Evolutionary conservation across 257 asterid species (phyloP), one percentile per base, ranked within the genome.

Genomic region (Gentiana macrophylla): DNA sequence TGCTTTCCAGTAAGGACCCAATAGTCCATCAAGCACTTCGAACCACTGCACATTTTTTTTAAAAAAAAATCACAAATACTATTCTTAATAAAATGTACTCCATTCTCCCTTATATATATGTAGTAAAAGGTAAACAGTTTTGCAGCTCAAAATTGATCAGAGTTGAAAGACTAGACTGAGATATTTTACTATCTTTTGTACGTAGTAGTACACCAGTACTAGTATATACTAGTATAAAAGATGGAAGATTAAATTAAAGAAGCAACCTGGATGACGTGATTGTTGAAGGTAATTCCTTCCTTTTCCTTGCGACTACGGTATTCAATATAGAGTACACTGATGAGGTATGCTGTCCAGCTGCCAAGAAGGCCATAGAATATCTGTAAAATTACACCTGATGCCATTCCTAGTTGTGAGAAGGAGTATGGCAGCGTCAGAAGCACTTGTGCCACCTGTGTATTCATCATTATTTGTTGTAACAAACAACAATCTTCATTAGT

Each of bases 271-370:
- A 87, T 87, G 53, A 87, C 90, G 59, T 87, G 96, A 73, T 87
- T 87, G 56, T 80, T 82, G 93, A 84, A 87, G 83, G 81, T 84
- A 56, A 73, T 83, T 36, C 79, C 80, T 73, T 87, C 94, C 49
- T 84, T 87, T 51, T 87, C 96, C 79, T 88, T 88, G 7, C 94
- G 65, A 52, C 83, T 77, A 32, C 96, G 72, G 72, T 84, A 87
- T 69, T 87, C 96, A 12, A 84, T 60, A 74, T 87, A 87, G 3
- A 87, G 67, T 24, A 82, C 84, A 63, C 93, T 84, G 62, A 88
- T 88, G 11, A 88, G 82, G 45, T 88, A 88, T 34, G 96, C 93
- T 0, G 96, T 87, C 96, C 96, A 87, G 69, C 96, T 84, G 0
- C 96, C 96, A 7, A 87, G 13, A 50, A 87, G 1, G 0, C 96